phyloP scores from a whole-genome alignment of 257 asterid species.

The Plectranthus barbatus region DNA sequence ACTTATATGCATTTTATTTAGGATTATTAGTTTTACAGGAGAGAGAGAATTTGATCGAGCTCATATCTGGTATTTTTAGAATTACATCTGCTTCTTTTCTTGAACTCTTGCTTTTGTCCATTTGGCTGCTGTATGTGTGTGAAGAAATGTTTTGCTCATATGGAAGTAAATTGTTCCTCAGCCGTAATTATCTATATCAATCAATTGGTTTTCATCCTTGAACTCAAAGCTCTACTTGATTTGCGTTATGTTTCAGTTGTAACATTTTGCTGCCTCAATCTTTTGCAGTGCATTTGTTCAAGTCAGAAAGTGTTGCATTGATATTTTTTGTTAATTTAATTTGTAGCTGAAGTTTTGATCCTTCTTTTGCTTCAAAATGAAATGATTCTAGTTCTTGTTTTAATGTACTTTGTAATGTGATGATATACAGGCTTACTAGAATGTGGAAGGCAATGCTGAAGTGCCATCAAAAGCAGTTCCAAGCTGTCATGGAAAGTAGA shows the following conservation, averaged over 20 bases:
- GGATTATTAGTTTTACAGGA: neutral
- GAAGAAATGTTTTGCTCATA: neutral
- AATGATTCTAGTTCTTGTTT: too few species aligned
- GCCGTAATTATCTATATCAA: neutral
- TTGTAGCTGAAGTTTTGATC: too few species aligned
- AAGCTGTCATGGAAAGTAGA: slow-evolving; percentile 85
- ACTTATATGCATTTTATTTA: too few species aligned
- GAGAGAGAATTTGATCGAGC: neutral
- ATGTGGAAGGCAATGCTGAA: slow-evolving; percentile 97
- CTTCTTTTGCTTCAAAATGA: too few species aligned
- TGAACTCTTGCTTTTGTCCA: too few species aligned
- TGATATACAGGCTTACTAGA: slow-evolving; percentile 51
- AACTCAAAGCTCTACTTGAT: too few species aligned
- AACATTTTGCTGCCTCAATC: too few species aligned
- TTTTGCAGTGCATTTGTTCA: too few species aligned
- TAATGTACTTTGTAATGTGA: neutral
- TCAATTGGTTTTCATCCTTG: neutral
- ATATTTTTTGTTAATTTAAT: neutral
- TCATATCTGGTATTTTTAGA: neutral
- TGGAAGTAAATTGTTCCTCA: neutral
- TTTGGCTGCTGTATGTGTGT: too few species aligned
- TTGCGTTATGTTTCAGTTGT: too few species aligned
- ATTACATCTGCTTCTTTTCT: neutral
- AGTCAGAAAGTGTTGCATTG: too few species aligned
- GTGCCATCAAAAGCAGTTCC: slow-evolving; percentile 94